These are phyloP conservation scores for Phaeophleospora eucalypticola DNA, from an alignment of 2,329 filamentous ascomycete species.

Conservation along the genomic window DNA sequence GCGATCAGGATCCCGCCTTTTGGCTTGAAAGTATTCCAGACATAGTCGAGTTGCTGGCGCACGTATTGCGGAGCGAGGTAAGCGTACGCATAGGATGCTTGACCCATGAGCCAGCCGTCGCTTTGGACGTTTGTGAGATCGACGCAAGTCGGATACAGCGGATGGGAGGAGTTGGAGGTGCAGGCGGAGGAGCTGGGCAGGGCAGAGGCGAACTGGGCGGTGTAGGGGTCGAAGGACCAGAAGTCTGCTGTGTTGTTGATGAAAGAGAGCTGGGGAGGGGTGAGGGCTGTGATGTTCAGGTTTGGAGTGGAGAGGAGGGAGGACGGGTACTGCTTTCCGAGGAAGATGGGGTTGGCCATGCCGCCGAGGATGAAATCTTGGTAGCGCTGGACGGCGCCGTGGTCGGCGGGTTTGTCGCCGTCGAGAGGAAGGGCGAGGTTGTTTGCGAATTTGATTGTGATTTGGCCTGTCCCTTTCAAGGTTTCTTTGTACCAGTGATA, in stretches of 20 bases:
- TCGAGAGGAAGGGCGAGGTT: slow-evolving; percentile 37
- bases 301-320: slow-evolving; percentile 45
- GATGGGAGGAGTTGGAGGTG: slow-evolving; percentile 30
- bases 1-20: slow-evolving; percentile 39
- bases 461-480: slow-evolving; percentile 48
- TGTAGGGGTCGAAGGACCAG: slow-evolving; percentile 39
- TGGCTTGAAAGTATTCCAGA: slow-evolving; percentile 55
- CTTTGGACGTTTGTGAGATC: slow-evolving; percentile 19
- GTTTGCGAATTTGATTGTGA: slow-evolving; percentile 49
- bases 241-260: slow-evolving; percentile 31
- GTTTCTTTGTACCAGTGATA: slow-evolving; percentile 51
- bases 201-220: slow-evolving; percentile 33
- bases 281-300: slow-evolving; percentile 46
- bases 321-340: slow-evolving; percentile 49
- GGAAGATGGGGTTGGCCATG: slow-evolving; percentile 52
- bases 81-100: slow-evolving; percentile 16
- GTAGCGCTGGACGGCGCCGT: slow-evolving; percentile 46
- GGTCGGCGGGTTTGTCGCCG: slow-evolving; percentile 38
- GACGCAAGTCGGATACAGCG: slow-evolving; percentile 33
- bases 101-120: slow-evolving; percentile 24
- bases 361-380: slow-evolving; percentile 44
- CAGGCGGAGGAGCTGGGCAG: slow-evolving; percentile 37
- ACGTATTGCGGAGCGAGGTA: slow-evolving; percentile 58
- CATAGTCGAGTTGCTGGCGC: slow-evolving; percentile 53
- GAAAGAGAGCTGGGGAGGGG: slow-evolving; percentile 41